Evolutionary conservation across 768 basidiomycete species (phyloP).

Genomic region (Mycena rosella): DNA sequence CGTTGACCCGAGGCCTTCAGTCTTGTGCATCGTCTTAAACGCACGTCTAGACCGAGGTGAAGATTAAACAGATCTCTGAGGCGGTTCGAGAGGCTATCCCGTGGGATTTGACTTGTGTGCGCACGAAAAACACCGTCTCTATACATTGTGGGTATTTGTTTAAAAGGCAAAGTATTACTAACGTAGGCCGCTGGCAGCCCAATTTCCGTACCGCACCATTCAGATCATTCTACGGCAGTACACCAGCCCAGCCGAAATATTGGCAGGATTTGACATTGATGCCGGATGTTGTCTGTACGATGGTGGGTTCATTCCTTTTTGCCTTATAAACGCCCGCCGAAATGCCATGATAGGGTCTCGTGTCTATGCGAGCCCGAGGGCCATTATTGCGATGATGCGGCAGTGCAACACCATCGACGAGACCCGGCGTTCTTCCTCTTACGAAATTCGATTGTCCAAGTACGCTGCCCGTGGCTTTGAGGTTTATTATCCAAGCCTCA

Average conservation of each 20-base stretch:
- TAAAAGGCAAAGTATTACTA: too few relatives aligned
- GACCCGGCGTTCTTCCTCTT: constrained; percentile 71
- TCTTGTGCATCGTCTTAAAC: background rate
- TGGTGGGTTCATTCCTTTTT: constrained; percentile 39
- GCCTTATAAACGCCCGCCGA: too few relatives aligned
- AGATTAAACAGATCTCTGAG: constrained; percentile 67
- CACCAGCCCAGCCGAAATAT: constrained; percentile 70
- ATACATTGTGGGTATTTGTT: constrained; percentile 59
- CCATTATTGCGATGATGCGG: constrained; percentile 71
- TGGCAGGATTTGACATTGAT: constrained; percentile 77
- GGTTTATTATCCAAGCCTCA: constrained; percentile 64
- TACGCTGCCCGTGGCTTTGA: constrained; percentile 68
- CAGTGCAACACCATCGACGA: constrained; percentile 72
- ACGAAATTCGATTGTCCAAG: constrained; percentile 71
- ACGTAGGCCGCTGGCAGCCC: constrained; percentile 55
- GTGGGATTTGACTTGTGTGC: constrained; percentile 75
- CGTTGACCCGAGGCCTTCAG: background rate
- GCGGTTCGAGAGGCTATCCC: constrained; percentile 74
- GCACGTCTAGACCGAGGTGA: constrained; percentile 65
- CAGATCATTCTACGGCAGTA: constrained; percentile 75
- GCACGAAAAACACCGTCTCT: constrained; percentile 73
- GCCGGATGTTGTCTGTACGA: constrained; percentile 70
- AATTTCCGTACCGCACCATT: constrained; percentile 73
- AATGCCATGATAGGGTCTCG: constrained; percentile 39
- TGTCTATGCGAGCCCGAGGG: constrained; percentile 71